phyloP scores from a whole-genome alignment of 257 asterid species.

The Gardenia jasminoides region DNA sequence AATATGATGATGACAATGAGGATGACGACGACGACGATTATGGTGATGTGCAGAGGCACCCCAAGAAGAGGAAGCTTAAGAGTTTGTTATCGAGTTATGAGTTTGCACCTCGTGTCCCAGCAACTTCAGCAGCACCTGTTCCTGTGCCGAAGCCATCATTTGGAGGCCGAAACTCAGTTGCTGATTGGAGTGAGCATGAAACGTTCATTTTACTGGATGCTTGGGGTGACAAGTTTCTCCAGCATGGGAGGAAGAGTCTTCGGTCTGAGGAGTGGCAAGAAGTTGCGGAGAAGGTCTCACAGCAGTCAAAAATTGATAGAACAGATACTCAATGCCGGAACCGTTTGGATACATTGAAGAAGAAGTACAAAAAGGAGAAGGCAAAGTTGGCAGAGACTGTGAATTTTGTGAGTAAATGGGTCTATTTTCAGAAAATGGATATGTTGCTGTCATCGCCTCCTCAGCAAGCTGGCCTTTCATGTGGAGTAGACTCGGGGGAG shows the following conservation, averaged over 20 bases:
- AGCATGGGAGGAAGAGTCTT: conserved; percentile 87
- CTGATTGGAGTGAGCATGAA: conserved; percentile 92
- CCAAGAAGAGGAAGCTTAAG: conserved; percentile 64
- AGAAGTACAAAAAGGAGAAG: conserved; percentile 93
- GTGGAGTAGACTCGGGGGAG: conserved; percentile 83
- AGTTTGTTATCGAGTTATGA: conserved; percentile 68
- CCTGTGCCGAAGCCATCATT: conserved; percentile 44
- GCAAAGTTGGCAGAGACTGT: conserved; percentile 36
- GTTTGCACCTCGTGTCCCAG: conserved; percentile 79
- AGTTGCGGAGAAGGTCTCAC: conserved; percentile 78
- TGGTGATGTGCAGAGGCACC: conserved; percentile 48
- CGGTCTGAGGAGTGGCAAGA: conserved; percentile 95
- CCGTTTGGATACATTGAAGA: conserved; percentile 87
- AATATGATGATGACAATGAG: conserved; percentile 30
- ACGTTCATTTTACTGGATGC: conserved; percentile 64
- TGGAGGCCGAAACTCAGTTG: conserved; percentile 78
- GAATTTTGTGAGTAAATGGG: conserved; percentile 51
- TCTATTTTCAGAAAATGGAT: conserved; percentile 82
- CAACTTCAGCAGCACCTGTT: conserved; percentile 33
- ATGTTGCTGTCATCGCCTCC: conserved; percentile 46
- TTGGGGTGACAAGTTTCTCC: conserved; percentile 86
- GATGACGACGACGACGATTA: conserved; percentile 50
- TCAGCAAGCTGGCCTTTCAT: conserved; percentile 60
- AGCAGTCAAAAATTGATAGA: conserved; percentile 61
- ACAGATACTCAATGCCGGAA: conserved; percentile 89